These are phyloP conservation scores for Coprinopsis cinerea DNA, from an alignment of 768 basidiomycete genomes.

Conservation along the genomic window DNA sequence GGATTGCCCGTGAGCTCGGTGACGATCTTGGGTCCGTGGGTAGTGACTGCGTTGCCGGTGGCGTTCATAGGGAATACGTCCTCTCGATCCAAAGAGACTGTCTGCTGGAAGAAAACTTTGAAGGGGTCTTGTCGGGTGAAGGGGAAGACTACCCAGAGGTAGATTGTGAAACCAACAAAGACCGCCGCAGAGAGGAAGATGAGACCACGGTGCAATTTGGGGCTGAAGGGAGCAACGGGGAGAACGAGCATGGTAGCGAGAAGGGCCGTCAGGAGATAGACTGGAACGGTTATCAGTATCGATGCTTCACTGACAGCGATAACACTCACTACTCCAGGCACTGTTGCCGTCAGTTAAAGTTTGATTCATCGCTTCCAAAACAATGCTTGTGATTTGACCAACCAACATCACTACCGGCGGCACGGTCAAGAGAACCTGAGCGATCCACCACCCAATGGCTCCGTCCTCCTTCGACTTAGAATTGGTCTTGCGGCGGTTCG, in stretches of 20 bases:
- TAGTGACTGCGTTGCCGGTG: slow-evolving; percentile 17
- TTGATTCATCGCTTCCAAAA: slow-evolving; percentile 46
- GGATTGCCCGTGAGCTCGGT: slow-evolving; percentile 42
- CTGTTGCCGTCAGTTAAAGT: slow-evolving; percentile 59
- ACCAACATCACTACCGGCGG: slow-evolving; percentile 49
- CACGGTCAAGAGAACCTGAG: slow-evolving; percentile 50
- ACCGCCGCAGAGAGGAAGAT: slow-evolving; percentile 28
- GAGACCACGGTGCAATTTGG: slow-evolving; percentile 35
- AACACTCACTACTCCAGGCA: slow-evolving; percentile 39
- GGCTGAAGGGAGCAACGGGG: slow-evolving; percentile 60
- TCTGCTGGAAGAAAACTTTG: slow-evolving; percentile 69
- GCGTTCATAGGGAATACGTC: slow-evolving; percentile 19
- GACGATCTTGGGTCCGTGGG: slow-evolving; percentile 12
- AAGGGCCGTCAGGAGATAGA: slow-evolving; percentile 42
- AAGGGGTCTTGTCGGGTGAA: slow-evolving; percentile 58
- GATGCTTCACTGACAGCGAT: background rate
- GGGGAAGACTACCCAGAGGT: slow-evolving; percentile 46
- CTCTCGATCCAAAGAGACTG: slow-evolving; percentile 34
- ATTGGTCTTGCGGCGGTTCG: background rate
- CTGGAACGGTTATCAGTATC: slow-evolving; percentile 25
- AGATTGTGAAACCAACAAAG: slow-evolving; percentile 37
- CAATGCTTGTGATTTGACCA: slow-evolving; percentile 41
- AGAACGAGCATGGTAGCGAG: slow-evolving; percentile 47
- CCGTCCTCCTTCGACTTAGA: slow-evolving; percentile 16
- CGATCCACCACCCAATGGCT: slow-evolving; percentile 45